Conservation (phyloP, 495 filamentous ascomycete species). For the Aspergillus kassunensis region DNA sequence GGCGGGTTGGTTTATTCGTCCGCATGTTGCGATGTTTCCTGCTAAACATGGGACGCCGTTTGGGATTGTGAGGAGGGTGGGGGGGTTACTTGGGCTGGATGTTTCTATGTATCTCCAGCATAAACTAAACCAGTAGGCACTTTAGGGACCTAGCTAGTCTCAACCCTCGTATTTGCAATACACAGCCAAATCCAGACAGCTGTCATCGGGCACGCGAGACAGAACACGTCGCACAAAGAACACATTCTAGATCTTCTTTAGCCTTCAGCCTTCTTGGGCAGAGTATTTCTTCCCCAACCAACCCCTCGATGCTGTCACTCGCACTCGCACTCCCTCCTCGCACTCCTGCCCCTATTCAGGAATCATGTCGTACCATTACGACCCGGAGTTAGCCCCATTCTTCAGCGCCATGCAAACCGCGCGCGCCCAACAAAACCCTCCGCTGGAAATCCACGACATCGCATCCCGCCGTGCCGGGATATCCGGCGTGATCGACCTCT, state of each 20-base stretch:
- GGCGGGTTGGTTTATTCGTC: background rate
- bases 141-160: too few species aligned
- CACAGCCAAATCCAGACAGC: too few species aligned
- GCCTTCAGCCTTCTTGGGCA: too few species aligned
- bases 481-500: background rate
- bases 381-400: background rate
- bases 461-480: background rate
- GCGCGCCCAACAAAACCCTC: background rate
- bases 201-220: too few species aligned
- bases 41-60: background rate
- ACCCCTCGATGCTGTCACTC: too few species aligned
- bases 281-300: too few species aligned
- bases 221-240: too few species aligned
- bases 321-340: too few species aligned
- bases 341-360: too few species aligned
- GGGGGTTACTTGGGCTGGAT: background rate
- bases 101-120: background rate
- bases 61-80: background rate
- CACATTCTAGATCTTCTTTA: too few species aligned
- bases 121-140: too few species aligned
- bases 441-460: background rate
- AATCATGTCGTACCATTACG: background rate
- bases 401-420: background rate
- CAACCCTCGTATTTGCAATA: too few species aligned
- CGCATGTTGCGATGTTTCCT: background rate